Conservation (phyloP, 441 rosid species). For the Manihot esculenta region DNA sequence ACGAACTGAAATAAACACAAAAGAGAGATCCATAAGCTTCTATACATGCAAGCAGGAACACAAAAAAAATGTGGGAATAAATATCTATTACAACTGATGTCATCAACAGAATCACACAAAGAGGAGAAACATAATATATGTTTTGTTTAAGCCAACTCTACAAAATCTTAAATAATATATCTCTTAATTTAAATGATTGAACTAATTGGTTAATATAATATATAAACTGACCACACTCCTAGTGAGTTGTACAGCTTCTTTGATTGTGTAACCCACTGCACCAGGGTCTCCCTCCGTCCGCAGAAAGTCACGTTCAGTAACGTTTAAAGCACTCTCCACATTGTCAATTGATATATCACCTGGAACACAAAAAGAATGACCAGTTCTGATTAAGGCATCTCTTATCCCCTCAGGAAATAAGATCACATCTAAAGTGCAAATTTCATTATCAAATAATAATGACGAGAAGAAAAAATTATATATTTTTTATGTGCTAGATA, state of each 20-base stretch:
- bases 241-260: constrained; percentile 78
- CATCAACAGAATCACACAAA: background rate
- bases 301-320: constrained; percentile 72
- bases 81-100: background rate
- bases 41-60: background rate
- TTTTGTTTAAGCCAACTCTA: background rate
- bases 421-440: background rate
- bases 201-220: background rate
- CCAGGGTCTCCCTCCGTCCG: constrained; percentile 96
- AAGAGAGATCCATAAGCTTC: background rate
- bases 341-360: constrained; percentile 39
- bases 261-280: constrained; percentile 83
- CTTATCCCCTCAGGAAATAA: background rate
- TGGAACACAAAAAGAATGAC: constrained; percentile 24
- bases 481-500: background rate
- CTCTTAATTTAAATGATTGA: background rate
- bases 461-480: background rate
- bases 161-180: background rate
- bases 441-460: background rate
- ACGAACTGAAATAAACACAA: background rate
- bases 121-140: background rate
- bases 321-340: constrained; percentile 39
- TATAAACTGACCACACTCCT: constrained; percentile 75
- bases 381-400: background rate
- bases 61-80: background rate